phyloP scores from a whole-genome alignment of 805 yeast species.

The Pichia heedii region DNA sequence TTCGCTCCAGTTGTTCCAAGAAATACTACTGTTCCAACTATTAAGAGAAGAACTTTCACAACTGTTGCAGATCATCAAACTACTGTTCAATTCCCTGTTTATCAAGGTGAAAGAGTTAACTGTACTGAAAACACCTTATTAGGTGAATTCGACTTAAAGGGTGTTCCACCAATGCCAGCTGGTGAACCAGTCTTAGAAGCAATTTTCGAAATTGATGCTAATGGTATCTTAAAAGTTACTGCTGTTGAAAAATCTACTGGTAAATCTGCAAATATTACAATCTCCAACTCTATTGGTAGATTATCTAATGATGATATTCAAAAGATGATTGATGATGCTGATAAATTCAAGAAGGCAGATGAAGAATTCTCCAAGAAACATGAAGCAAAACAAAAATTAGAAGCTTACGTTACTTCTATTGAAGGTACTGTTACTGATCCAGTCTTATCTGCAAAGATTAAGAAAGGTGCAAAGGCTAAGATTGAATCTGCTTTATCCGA shows the following conservation, averaged over 20 bases:
- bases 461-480: constrained; percentile 95
- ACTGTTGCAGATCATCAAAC: constrained; percentile 98
- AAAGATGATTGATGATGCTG: constrained; percentile 98
- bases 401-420: constrained; percentile 93
- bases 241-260: constrained; percentile 99
- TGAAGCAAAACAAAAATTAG: constrained; percentile 98
- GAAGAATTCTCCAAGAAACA: constrained; percentile 99
- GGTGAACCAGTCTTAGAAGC: constrained; percentile 99
- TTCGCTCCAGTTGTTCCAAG: constrained; percentile 99
- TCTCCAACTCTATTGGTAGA: constrained; percentile 98
- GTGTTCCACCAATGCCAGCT: constrained; percentile 97
- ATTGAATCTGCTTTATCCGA: constrained; percentile 97
- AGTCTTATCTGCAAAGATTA: constrained; percentile 92
- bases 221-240: constrained; percentile 98
- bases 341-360: constrained; percentile 97
- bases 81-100: constrained; percentile 97
- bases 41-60: constrained; percentile 98
- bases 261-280: constrained; percentile 95
- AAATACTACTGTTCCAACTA: constrained; percentile 98
- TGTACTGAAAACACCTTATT: constrained; percentile 94
- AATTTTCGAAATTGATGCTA: constrained; percentile 97
- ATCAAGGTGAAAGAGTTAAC: constrained; percentile 99
- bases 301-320: constrained; percentile 93
- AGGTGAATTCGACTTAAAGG: constrained; percentile 98
- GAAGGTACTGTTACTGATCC: constrained; percentile 98